Conservation (phyloP, 441 rosid genomes). For the Omphalea diandra region DNA sequence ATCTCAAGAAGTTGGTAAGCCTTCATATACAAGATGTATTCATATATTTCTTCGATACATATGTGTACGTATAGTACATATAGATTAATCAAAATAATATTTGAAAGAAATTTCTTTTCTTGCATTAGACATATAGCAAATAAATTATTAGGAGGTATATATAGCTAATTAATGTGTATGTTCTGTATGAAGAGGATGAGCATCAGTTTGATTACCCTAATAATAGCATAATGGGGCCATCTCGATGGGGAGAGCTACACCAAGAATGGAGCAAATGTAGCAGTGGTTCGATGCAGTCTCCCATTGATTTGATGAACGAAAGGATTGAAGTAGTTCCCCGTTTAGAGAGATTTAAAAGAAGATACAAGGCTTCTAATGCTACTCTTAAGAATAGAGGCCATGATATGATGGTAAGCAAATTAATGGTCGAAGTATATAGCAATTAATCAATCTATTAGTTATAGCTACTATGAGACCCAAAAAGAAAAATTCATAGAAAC, state of each 20-base stretch:
- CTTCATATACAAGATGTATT: not conserved
- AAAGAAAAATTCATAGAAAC: too few species aligned
- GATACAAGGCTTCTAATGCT: slow-evolving; percentile 50
- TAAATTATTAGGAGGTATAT: too few species aligned
- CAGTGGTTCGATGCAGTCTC: slow-evolving; percentile 78
- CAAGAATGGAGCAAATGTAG: slow-evolving; percentile 61
- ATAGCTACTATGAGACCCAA: too few species aligned
- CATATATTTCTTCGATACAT: too few species aligned
- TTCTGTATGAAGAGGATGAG: slow-evolving; percentile 51
- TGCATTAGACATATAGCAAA: too few species aligned
- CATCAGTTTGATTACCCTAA: slow-evolving; percentile 47
- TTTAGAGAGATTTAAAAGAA: slow-evolving; percentile 46
- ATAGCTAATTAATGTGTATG: not conserved
- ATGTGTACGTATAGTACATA: too few species aligned
- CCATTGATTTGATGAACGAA: slow-evolving; percentile 52
- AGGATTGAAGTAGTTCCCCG: slow-evolving; percentile 52
- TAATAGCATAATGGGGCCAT: slow-evolving; percentile 42
- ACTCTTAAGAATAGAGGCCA: slow-evolving; percentile 75
- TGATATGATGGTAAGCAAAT: slow-evolving; percentile 62
- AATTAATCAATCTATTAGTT: too few species aligned
- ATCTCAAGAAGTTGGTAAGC: slow-evolving; percentile 46
- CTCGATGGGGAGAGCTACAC: slow-evolving; percentile 61
- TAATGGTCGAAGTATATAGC: not conserved
- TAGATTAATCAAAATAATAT: too few species aligned
- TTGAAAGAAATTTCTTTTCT: not conserved